Evolutionary conservation across 2,329 filamentous ascomycete genomes (phyloP).

Genomic region (Coniella lustricola): DNA sequence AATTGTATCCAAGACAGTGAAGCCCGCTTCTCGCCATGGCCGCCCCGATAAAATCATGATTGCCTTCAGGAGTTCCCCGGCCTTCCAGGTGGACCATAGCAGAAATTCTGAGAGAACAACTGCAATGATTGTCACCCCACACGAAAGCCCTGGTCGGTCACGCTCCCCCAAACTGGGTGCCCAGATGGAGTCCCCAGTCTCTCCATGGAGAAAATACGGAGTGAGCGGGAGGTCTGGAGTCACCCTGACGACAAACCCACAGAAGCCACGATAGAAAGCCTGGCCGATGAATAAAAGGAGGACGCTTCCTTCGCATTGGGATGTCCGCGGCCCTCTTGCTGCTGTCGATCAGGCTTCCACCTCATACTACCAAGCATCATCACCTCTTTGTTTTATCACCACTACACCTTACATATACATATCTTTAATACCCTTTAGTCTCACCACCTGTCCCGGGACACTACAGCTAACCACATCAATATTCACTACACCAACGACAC

Average conservation of each 20-base stretch:
- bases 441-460: too few species aligned
- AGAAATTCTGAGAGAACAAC: slow-evolving; percentile 3
- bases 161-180: slow-evolving; percentile 9
- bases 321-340: not conserved
- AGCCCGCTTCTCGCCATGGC: slow-evolving; percentile 1
- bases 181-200: slow-evolving; percentile 13
- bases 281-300: slow-evolving; percentile 13
- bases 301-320: not conserved
- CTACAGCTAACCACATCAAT: too few species aligned
- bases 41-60: slow-evolving; percentile 3
- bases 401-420: not conserved
- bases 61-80: slow-evolving; percentile 11
- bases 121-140: slow-evolving; percentile 17
- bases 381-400: not conserved
- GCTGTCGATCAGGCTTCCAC: slow-evolving; percentile 12
- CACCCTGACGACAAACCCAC: slow-evolving; percentile 12
- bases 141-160: slow-evolving; percentile 11
- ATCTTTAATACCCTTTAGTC: not conserved
- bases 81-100: slow-evolving; percentile 2
- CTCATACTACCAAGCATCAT: slow-evolving; percentile 2
- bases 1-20: slow-evolving; percentile 10
- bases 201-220: slow-evolving; percentile 17
- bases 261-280: slow-evolving; percentile 13
- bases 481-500: slow-evolving; percentile 2
- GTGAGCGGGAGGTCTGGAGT: slow-evolving; percentile 14